These are phyloP conservation scores for Malassezia caprae DNA, from an alignment of 1,284 basidiomycete species.

Conservation along the genomic window DNA sequence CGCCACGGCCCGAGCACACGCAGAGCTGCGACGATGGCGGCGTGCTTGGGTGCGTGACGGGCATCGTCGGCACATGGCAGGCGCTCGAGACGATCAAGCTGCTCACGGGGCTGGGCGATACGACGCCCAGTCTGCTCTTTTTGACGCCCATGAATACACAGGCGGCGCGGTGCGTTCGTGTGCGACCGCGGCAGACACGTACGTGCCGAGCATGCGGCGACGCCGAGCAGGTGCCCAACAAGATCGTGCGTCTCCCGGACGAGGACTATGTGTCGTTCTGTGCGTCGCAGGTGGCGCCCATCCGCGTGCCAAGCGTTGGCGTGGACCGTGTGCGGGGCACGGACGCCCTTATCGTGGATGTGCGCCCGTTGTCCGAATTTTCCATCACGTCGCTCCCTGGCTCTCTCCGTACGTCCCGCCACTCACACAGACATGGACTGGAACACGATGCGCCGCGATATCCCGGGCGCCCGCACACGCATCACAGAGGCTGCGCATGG, in stretches of 20 bases:
- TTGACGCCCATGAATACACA: conserved; percentile 62
- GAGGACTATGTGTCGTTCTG: conserved; percentile 43
- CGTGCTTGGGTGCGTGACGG: conserved; percentile 78
- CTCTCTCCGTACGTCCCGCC: not conserved
- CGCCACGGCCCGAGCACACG: conserved; percentile 40
- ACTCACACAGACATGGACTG: conserved; percentile 6
- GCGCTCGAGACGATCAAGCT: conserved; percentile 75
- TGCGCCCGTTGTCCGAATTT: conserved; percentile 13
- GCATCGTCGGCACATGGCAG: conserved; percentile 81
- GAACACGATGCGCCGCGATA: conserved; percentile 5
- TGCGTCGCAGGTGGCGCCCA: conserved; percentile 15
- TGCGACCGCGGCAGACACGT: conserved; percentile 52
- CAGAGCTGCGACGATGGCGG: conserved; percentile 77
- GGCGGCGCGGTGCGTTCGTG: conserved; percentile 70
- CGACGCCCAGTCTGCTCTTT: conserved; percentile 57
- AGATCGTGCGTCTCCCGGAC: conserved; percentile 24
- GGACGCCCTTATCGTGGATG: conserved; percentile 8
- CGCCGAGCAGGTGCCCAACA: conserved; percentile 14
- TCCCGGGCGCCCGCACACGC: not conserved
- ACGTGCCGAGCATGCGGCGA: conserved; percentile 40
- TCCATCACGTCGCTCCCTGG: conserved; percentile 1
- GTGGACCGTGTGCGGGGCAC: not conserved
- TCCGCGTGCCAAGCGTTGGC: conserved; percentile 19
- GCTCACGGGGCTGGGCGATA: conserved; percentile 31
- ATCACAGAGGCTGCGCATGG: not conserved